Conservation (phyloP, 345 rosid genomes). For the Citrus unshiu region DNA sequence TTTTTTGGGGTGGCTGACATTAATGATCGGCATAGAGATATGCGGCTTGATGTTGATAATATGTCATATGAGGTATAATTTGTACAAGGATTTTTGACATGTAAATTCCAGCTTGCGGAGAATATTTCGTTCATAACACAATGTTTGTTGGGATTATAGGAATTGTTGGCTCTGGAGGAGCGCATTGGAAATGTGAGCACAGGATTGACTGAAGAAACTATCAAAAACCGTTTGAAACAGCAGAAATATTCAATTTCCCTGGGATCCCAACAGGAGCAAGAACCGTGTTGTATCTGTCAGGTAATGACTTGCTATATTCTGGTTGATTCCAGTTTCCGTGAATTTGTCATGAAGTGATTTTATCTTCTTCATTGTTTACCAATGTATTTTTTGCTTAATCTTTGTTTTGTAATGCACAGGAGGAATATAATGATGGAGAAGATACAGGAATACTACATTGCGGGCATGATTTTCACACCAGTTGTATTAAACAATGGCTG, state of each 20-base stretch:
- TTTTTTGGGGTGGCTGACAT: conserved; percentile 56
- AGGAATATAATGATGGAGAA: conserved; percentile 63
- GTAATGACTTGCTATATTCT: conserved; percentile 27
- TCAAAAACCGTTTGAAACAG: conserved; percentile 43
- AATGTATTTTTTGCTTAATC: not conserved
- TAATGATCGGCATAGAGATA: conserved; percentile 83
- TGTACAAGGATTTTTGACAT: not conserved
- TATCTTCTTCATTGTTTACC: not conserved
- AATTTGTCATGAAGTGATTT: conserved; percentile 32
- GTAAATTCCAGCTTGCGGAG: not conserved
- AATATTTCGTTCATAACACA: not conserved
- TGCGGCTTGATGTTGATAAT: conserved; percentile 97
- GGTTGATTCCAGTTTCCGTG: not conserved
- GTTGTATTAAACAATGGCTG: conserved; percentile 78
- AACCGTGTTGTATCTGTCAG: conserved; percentile 92
- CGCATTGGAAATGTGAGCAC: conserved; percentile 89
- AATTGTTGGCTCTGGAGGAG: conserved; percentile 81
- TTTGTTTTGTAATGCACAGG: conserved; percentile 45
- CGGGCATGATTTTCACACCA: conserved; percentile 69
- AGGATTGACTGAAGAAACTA: conserved; percentile 73
- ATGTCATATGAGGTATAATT: conserved; percentile 88
- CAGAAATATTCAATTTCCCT: conserved; percentile 27
- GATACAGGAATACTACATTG: conserved; percentile 72
- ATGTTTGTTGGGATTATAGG: conserved; percentile 41
- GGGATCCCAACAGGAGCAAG: conserved; percentile 40